A percentile compares a stretch with the other conserved stretches of the same genome.
These are phyloP conservation scores for Phytomonas sp. DNA, from an alignment of 208 protist species.

Conservation along the genomic window DNA sequence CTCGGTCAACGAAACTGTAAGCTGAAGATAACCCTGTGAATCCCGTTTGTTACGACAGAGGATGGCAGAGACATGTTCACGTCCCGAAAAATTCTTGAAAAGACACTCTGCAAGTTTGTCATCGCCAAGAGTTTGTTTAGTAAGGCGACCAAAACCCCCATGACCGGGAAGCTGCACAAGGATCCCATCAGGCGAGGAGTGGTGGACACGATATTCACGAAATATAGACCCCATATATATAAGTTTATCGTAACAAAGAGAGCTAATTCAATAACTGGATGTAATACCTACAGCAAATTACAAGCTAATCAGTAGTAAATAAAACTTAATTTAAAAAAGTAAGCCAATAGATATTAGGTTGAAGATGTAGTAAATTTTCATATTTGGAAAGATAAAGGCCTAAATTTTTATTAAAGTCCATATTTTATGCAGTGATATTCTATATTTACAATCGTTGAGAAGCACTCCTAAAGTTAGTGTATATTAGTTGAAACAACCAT, in stretches of 20 bases:
- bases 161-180: constrained; percentile 64
- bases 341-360: neutral
- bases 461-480: neutral
- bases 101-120: constrained; percentile 62
- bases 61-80: constrained; percentile 41
- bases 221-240: constrained; percentile 18
- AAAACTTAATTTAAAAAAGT: neutral
- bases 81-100: constrained; percentile 45
- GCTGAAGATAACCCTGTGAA: constrained; percentile 61
- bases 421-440: neutral
- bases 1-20: constrained; percentile 48
- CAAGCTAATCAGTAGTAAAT: neutral
- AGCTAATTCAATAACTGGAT: neutral
- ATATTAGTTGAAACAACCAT: neutral
- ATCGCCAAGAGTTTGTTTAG: constrained; percentile 51
- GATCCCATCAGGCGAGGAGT: constrained; percentile 54
- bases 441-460: neutral
- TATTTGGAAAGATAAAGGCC: neutral
- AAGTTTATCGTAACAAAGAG: constrained; percentile 2
- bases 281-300: neutral
- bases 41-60: constrained; percentile 44
- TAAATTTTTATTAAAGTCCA: neutral
- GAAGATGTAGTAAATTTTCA: neutral
- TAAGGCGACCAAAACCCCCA: constrained; percentile 73
- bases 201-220: constrained; percentile 73